Conservation (phyloP, 495 filamentous ascomycete genomes). For the Cladorrhinum samala region DNA sequence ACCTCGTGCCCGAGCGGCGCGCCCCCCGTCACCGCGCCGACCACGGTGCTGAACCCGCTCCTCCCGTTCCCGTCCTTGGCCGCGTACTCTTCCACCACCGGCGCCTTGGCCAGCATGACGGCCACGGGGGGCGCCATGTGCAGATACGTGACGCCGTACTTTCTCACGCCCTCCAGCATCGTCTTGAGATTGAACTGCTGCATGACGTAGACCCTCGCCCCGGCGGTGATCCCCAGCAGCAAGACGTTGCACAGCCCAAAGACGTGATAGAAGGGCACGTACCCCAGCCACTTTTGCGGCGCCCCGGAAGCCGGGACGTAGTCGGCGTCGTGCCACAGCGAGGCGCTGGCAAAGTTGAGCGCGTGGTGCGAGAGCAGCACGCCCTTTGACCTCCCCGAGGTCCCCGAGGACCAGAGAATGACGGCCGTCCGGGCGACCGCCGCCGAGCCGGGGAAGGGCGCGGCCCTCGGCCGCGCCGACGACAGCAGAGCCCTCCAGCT, state of each 20-base stretch:
- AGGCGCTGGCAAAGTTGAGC: slow-evolving; percentile 24
- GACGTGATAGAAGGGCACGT: slow-evolving; percentile 32
- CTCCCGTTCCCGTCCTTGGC: slow-evolving; percentile 38
- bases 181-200: slow-evolving; percentile 50
- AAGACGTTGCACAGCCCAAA: slow-evolving; percentile 37
- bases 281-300: slow-evolving; percentile 49
- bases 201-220: slow-evolving; percentile 54
- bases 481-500: slow-evolving; percentile 24
- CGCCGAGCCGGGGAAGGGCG: slow-evolving; percentile 4
- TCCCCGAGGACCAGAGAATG: slow-evolving; percentile 83
- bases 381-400: slow-evolving; percentile 76
- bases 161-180: slow-evolving; percentile 48
- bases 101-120: slow-evolving; percentile 60
- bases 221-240: slow-evolving; percentile 52
- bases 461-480: not conserved
- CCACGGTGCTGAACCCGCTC: slow-evolving; percentile 18
- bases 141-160: slow-evolving; percentile 52
- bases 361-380: slow-evolving; percentile 64
- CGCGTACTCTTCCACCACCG: slow-evolving; percentile 55
- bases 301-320: slow-evolving; percentile 33
- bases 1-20: slow-evolving; percentile 62
- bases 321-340: slow-evolving; percentile 33
- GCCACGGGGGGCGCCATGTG: slow-evolving; percentile 65
- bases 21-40: slow-evolving; percentile 42
- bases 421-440: slow-evolving; percentile 19